Conservation (phyloP, 2,329 filamentous ascomycete genomes). For the Fusarium humuli region DNA sequence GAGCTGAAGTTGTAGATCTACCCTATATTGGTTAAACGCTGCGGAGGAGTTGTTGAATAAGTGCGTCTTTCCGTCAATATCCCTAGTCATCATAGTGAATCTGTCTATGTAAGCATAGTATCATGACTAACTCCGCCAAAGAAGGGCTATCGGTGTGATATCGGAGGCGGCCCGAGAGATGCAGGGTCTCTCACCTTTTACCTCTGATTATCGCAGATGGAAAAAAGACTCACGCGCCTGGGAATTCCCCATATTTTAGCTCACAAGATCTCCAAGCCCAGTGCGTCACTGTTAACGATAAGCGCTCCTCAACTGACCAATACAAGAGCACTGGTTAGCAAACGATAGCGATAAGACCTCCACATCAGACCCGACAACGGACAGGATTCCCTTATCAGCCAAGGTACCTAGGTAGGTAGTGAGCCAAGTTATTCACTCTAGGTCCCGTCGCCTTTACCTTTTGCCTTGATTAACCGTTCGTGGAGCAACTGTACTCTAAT, state of each 20-base stretch:
- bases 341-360: constrained; percentile 37
- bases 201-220: not conserved
- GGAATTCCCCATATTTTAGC: constrained; percentile 43
- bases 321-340: constrained; percentile 38
- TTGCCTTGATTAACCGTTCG: constrained; percentile 16
- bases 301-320: constrained; percentile 41
- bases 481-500: constrained; percentile 1
- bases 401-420: not conserved
- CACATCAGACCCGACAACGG: constrained; percentile 35
- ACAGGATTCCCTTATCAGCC: constrained; percentile 21
- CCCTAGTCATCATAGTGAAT: not conserved
- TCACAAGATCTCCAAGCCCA: constrained; percentile 42
- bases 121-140: not conserved
- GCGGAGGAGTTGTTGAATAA: not conserved
- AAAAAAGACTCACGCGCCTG: constrained; percentile 30
- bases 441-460: not conserved
- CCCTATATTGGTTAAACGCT: not conserved
- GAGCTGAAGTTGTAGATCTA: constrained; percentile 2
- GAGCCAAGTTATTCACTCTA: not conserved
- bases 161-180: constrained; percentile 7
- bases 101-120: too few species aligned
- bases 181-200: not conserved
- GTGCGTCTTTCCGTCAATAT: not conserved
- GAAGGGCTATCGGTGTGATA: constrained; percentile 1
- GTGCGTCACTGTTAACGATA: constrained; percentile 43